Evolutionary conservation across 257 asterid species (phyloP).

Genomic region (Petrea volubilis): DNA sequence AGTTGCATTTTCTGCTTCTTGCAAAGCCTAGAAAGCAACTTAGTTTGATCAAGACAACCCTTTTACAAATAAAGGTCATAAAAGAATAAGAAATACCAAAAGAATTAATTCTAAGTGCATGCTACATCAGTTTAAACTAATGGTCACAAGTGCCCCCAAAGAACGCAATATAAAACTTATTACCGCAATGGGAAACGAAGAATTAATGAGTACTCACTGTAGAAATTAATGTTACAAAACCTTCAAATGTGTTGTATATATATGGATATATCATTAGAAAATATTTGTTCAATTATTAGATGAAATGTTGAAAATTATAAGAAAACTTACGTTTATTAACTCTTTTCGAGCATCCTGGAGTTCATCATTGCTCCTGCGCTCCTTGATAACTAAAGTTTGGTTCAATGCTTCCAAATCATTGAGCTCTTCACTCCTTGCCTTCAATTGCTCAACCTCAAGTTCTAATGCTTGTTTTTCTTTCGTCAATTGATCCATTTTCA

Average conservation of each 20-base stretch:
- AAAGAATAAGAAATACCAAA: no score
- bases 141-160: no score
- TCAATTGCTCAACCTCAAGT: constrained; percentile 45
- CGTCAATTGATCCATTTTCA: constrained; percentile 52
- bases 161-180: no score
- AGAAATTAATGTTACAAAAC: no score
- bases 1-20: constrained; percentile 36
- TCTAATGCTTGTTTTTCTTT: constrained; percentile 62
- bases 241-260: no score
- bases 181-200: no score
- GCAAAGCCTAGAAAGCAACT: constrained; percentile 47
- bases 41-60: neutral
- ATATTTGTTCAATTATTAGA: neutral
- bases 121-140: no score
- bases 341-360: constrained; percentile 83
- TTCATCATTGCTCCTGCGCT: constrained; percentile 66
- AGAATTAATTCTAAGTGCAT: no score
- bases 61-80: no score
- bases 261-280: no score
- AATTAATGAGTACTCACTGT: no score
- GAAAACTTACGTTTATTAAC: constrained; percentile 57
- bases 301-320: neutral
- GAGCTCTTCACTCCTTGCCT: constrained; percentile 52
- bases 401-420: constrained; percentile 51
- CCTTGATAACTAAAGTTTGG: constrained; percentile 60